These are phyloP conservation scores for Tetrapisispora pingtungensis DNA, from an alignment of 805 yeast genomes.

Conservation along the genomic window DNA sequence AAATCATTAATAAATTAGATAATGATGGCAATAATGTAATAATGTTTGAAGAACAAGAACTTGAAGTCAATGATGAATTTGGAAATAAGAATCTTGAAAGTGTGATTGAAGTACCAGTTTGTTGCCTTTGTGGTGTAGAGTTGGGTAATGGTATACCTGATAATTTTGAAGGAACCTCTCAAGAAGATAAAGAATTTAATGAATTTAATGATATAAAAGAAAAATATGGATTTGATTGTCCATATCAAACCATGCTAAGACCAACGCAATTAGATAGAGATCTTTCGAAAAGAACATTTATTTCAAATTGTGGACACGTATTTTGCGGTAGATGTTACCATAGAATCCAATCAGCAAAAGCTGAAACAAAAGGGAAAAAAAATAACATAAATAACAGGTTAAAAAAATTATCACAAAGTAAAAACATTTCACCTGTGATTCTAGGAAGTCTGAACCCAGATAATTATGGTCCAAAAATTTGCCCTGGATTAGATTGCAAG, in stretches of 20 bases:
- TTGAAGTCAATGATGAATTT: slow-evolving; percentile 7
- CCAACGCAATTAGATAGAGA: slow-evolving; percentile 48
- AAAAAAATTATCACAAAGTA: neutral
- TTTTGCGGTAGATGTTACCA: slow-evolving; percentile 81
- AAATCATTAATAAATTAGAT: slow-evolving; percentile 10
- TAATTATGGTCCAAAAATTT: slow-evolving; percentile 44
- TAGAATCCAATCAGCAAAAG: slow-evolving; percentile 40
- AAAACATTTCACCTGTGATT: neutral
- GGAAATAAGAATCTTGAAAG: slow-evolving; percentile 15
- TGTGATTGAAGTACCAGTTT: slow-evolving; percentile 34
- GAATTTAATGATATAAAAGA: slow-evolving; percentile 27
- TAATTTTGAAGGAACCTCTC: slow-evolving; percentile 31
- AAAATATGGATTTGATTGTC: slow-evolving; percentile 40
- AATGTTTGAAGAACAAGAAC: slow-evolving; percentile 5
- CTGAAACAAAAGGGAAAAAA: slow-evolving; percentile 16
- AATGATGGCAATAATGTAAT: slow-evolving; percentile 11
- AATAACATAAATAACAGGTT: slow-evolving; percentile 13
- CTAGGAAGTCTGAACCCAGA: slow-evolving; percentile 32
- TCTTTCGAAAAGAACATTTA: slow-evolving; percentile 56
- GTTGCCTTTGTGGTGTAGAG: slow-evolving; percentile 62
- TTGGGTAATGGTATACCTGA: slow-evolving; percentile 67
- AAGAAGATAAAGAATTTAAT: slow-evolving; percentile 12
- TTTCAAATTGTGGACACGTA: slow-evolving; percentile 69
- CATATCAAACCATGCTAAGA: slow-evolving; percentile 47
- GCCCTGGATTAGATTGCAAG: slow-evolving; percentile 47